Evolutionary conservation across 2,329 filamentous ascomycete genomes (phyloP).

Genomic region (Scytalidium sp.): DNA sequence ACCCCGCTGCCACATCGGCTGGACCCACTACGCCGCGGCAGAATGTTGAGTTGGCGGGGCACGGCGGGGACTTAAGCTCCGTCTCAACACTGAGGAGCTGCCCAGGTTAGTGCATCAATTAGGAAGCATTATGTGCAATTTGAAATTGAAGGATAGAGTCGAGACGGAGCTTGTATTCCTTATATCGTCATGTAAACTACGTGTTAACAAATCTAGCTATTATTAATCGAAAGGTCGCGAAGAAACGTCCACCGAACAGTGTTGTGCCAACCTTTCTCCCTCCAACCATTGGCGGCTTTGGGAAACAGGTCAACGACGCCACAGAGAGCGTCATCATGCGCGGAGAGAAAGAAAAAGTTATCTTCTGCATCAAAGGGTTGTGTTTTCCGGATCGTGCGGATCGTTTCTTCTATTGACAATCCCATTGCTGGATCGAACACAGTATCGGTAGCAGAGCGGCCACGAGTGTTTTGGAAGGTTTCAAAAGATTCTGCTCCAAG

Average conservation of each 20-base stretch:
- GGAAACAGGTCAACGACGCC: conserved; percentile 48
- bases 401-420: conserved; percentile 26
- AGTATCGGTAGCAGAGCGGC: conserved; percentile 10
- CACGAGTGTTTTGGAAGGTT: conserved; percentile 6
- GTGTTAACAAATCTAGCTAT: too few species aligned
- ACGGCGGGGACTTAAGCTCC: too few species aligned
- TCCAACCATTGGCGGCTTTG: conserved; percentile 41
- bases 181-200: too few species aligned
- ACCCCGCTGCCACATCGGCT: too few species aligned
- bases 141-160: too few species aligned
- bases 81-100: too few species aligned
- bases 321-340: conserved; percentile 43
- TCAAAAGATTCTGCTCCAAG: background rate
- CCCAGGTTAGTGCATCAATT: too few species aligned
- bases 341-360: conserved; percentile 41
- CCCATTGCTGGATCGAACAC: conserved; percentile 8
- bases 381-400: conserved; percentile 30
- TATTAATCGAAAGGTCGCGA: conserved; percentile 38
- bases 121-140: too few species aligned
- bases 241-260: conserved; percentile 48
- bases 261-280: conserved; percentile 40
- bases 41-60: too few species aligned
- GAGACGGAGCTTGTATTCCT: too few species aligned
- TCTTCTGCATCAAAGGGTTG: conserved; percentile 41
- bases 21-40: too few species aligned